Percentiles rank a stretch among this genome's conserved stretches.
Conservation (phyloP, 345 rosid species). For the Syzygium jambos region DNA sequence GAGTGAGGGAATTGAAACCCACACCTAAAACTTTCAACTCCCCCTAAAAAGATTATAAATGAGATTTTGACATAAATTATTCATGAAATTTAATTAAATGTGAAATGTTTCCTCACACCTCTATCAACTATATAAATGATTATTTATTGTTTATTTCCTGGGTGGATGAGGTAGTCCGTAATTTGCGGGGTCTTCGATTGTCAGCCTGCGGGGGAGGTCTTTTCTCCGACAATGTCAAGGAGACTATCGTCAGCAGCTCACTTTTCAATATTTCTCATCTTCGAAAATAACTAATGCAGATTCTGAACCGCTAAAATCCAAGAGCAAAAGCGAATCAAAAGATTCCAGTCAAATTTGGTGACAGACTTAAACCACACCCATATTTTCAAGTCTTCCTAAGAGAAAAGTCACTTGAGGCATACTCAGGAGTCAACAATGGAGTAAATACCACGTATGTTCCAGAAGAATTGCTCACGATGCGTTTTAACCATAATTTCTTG, state of each 20-base stretch:
- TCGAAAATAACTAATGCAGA: neutral
- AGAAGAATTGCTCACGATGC: neutral
- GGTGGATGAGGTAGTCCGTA: neutral
- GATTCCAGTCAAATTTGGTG: neutral
- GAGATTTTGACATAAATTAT: no score
- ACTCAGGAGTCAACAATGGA: no score
- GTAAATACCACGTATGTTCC: no score
- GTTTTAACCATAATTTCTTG: no score
- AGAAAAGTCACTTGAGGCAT: no score
- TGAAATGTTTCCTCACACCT: neutral
- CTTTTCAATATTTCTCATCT: neutral
- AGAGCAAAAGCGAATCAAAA: neutral
- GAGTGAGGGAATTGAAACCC: no score
- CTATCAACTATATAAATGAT: no score
- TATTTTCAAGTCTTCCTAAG: no score
- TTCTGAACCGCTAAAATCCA: neutral
- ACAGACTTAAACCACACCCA: no score
- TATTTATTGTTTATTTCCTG: neutral
- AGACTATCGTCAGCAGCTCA: neutral
- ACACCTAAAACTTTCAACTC: no score
- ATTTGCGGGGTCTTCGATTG: neutral
- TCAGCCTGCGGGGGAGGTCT: neutral
- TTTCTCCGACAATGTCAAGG: neutral
- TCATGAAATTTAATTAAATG: no score
- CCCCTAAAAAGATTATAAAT: no score